phyloP scores from a whole-genome alignment of 164 flowering plant genomes.

The Malania oleifera region DNA sequence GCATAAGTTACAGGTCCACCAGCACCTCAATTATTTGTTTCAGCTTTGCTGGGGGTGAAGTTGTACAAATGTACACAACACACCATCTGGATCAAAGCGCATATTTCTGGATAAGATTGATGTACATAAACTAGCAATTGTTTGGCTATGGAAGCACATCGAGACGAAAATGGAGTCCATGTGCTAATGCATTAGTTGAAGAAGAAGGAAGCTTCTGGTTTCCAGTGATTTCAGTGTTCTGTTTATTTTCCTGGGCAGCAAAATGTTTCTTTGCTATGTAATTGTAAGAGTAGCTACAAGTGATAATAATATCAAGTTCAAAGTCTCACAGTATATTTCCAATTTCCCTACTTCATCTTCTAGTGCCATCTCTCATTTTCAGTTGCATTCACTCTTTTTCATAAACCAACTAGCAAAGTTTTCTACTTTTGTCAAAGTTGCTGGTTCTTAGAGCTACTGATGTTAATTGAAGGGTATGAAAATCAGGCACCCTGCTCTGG shows the following conservation, averaged over 20 bases:
- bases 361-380: no score
- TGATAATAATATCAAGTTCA: not conserved
- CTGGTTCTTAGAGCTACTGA: no score
- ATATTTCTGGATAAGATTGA: constrained; percentile 9
- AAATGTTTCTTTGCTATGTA: constrained; percentile 19
- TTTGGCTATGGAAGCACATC: constrained; percentile 19
- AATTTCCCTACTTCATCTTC: no score
- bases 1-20: constrained; percentile 12
- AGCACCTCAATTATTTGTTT: constrained; percentile 17
- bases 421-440: no score
- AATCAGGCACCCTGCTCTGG: no score
- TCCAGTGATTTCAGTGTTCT: constrained; percentile 13
- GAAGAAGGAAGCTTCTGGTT: constrained; percentile 18
- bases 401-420: no score
- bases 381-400: no score
- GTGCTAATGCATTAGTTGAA: constrained; percentile 16
- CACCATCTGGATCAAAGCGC: constrained; percentile 19
- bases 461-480: no score
- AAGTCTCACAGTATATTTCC: not conserved
- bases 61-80: constrained; percentile 50
- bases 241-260: constrained; percentile 6
- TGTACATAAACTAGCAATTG: constrained; percentile 12
- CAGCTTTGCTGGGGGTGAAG: constrained; percentile 39
- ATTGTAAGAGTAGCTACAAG: constrained; percentile 9
- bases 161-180: constrained; percentile 31